Evolutionary conservation across 257 asterid genomes (phyloP).

Genomic region (Salvia splendens): DNA sequence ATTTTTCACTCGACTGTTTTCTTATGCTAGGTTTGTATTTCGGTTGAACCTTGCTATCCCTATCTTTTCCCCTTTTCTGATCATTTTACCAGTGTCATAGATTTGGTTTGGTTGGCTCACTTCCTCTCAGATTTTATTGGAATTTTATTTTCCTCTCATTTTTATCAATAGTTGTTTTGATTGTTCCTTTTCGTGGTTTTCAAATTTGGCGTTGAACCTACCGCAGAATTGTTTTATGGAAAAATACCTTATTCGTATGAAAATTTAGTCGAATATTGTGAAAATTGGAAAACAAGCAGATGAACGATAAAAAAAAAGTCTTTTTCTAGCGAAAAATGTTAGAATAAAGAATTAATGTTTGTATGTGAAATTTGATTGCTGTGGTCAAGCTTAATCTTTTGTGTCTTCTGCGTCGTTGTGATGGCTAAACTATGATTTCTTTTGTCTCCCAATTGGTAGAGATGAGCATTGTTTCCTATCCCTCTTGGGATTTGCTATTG

Average conservation of each 20-base stretch:
- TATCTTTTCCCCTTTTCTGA: constrained; percentile 2
- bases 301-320: not conserved
- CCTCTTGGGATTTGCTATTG: not conserved
- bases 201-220: not conserved
- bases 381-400: not conserved
- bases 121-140: not conserved
- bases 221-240: not conserved
- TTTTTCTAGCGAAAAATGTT: not conserved
- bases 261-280: not conserved
- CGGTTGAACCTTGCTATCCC: not conserved
- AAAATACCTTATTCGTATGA: not conserved
- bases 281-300: not conserved
- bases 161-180: not conserved
- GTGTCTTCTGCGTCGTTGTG: not conserved
- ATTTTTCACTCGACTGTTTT: not conserved
- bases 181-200: not conserved
- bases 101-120: constrained; percentile 6
- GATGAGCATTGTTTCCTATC: not conserved
- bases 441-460: constrained; percentile 1
- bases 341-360: not conserved
- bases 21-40: constrained; percentile 4
- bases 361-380: constrained; percentile 1
- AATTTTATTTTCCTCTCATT: not conserved
- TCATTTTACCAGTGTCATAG: not conserved
- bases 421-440: not conserved